Base-by-base conservation (phyloP, 1,284 basidiomycete species). In the Sanguinoderma infundibulare region DNA sequence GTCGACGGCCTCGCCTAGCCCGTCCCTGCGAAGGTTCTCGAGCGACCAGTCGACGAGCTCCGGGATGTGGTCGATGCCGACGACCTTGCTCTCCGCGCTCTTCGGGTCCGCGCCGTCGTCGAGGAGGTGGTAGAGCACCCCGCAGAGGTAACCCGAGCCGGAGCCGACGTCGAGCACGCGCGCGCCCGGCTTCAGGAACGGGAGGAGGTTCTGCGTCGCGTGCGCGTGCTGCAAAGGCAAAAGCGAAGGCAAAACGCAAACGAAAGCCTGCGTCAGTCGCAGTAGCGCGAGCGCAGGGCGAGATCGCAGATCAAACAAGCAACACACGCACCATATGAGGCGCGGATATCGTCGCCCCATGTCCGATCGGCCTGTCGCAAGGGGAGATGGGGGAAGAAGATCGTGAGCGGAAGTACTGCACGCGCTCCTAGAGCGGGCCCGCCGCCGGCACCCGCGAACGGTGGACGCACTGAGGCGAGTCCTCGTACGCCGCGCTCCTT, bases 61-160 rank as follows among this genome's bases (percentile, higher is more conserved):
- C 0, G 84, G 81, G 65, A 99, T 89, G 74, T 99, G 97, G 57
- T 99, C 97, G 65, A 99, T 93, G 1, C 95, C 96, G 14, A 98
- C 81, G 3, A 98, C 90, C 63, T 80, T 89, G 7, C 91, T 40
- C 73, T 73, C 8, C 3, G 75, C 73, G 6, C 76, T 73, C 52
- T 55, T 38, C 38, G 59, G 55, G 51, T 67, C 62, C 69, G 50
- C 73, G 69, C 59, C 56, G 0, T 75, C 70, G 22, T 76, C 72
- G 15, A 95, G 82, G 49, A 96, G 84, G 61, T 90, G 87, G 70
- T 94, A 85, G 36, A 98, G 79, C 5, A 96, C 88, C 0, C 91
- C 92, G 24, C 78, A 78, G 46, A 94, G 84, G 72, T 93, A 94
- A 1, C 92, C 93, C 0, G 89, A 92, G 26, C 93, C 92, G 44